These are phyloP conservation scores for Endothia cerciana DNA, from an alignment of 2,329 filamentous ascomycete genomes.

Conservation along the genomic window DNA sequence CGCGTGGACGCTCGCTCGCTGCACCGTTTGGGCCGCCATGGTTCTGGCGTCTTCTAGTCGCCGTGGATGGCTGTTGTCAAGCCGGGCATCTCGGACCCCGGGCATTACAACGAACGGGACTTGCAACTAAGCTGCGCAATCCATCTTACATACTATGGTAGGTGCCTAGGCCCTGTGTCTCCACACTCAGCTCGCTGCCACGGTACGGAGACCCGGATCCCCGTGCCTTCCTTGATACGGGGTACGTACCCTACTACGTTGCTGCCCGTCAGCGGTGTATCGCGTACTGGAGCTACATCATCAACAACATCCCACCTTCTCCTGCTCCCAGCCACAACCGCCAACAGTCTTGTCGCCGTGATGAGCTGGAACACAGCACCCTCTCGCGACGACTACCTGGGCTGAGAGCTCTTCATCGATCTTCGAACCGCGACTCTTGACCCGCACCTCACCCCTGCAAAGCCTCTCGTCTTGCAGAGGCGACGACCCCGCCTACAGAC, in stretches of 20 bases:
- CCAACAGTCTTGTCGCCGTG: slow-evolving; percentile 16
- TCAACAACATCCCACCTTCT: slow-evolving; percentile 20
- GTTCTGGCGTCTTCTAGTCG: not conserved
- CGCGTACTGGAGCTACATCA: slow-evolving; percentile 21
- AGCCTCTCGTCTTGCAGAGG: slow-evolving; percentile 23
- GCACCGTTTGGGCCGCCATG: slow-evolving; percentile 17
- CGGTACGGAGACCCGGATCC: not conserved
- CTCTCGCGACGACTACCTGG: slow-evolving; percentile 13
- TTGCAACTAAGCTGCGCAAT: not conserved
- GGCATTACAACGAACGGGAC: not conserved
- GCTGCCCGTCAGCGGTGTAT: slow-evolving; percentile 8
- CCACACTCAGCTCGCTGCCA: slow-evolving; percentile 1
- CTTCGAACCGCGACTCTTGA: slow-evolving; percentile 12
- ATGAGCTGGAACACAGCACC: slow-evolving; percentile 22
- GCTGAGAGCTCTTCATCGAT: slow-evolving; percentile 20
- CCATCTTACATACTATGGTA: not conserved
- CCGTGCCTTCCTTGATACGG: not conserved
- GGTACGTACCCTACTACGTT: slow-evolving; percentile 1
- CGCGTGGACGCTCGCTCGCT: not conserved
- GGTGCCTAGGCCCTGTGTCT: slow-evolving; percentile 2
- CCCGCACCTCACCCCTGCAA: slow-evolving; percentile 22
- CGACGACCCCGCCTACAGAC: slow-evolving; percentile 21
- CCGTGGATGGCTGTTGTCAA: not conserved
- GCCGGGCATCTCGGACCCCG: not conserved
- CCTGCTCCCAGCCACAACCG: slow-evolving; percentile 13